Conservation (phyloP, 1,139 yeast species). For the Hansenula sp. region DNA sequence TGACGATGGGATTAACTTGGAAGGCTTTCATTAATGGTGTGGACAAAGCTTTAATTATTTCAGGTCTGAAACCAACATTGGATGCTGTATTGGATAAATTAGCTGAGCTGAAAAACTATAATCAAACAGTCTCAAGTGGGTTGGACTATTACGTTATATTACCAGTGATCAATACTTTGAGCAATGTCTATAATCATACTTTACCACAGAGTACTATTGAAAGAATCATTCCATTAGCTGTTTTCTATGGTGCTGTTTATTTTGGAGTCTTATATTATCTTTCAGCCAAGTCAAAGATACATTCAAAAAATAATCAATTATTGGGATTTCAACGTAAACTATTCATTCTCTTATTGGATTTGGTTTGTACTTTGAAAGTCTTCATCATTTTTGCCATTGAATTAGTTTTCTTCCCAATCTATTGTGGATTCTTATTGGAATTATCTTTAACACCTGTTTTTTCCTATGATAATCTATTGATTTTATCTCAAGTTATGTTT, state of each 20-base stretch:
- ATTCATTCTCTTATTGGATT: constrained; percentile 50
- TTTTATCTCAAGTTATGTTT: constrained; percentile 26
- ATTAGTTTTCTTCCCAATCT: constrained; percentile 76
- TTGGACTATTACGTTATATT: constrained; percentile 4
- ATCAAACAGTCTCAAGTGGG: not conserved
- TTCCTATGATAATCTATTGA: constrained; percentile 18
- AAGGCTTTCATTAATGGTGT: not conserved
- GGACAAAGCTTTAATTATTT: not conserved
- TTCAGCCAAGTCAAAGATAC: constrained; percentile 29
- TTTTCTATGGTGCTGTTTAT: constrained; percentile 39
- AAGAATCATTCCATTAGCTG: constrained; percentile 26
- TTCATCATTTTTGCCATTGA: constrained; percentile 74
- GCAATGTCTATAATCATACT: constrained; percentile 23
- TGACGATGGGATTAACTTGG: not conserved
- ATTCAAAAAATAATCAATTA: constrained; percentile 38
- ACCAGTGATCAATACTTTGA: constrained; percentile 23
- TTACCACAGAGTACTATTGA: constrained; percentile 27
- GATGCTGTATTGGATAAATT: not conserved
- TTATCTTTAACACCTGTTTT: constrained; percentile 60
- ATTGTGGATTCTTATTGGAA: constrained; percentile 79
- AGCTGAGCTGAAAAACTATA: not conserved
- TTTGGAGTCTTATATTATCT: constrained; percentile 31
- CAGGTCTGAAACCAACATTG: constrained; percentile 1
- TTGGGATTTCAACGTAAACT: constrained; percentile 44
- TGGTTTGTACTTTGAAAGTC: constrained; percentile 67